Evolutionary conservation across 257 asterid species (phyloP).

Genomic region (Hygrophila difformis): DNA sequence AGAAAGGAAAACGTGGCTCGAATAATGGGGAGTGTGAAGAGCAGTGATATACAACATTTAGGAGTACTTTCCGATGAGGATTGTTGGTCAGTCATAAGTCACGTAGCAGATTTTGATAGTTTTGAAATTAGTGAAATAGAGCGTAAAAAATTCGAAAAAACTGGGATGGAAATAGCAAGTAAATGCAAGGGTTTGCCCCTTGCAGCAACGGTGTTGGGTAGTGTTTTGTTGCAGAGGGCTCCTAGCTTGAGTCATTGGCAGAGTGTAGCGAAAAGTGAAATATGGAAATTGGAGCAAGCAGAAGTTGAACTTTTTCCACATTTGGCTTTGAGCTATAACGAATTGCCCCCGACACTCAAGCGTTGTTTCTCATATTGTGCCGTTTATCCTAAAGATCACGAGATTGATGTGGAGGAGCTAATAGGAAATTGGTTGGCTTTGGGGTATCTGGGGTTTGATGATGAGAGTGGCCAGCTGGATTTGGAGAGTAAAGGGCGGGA

Average conservation of each 20-base stretch:
- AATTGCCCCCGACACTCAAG: conserved; percentile 14
- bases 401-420: too few species aligned
- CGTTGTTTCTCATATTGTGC: too few species aligned
- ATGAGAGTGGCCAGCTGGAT: too few species aligned
- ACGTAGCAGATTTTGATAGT: background rate
- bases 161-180: conserved; percentile 20
- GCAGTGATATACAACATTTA: too few species aligned
- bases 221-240: conserved; percentile 19
- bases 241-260: conserved; percentile 19
- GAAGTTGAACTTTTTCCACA: conserved; percentile 6
- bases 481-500: too few species aligned
- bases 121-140: background rate
- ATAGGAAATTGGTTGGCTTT: too few species aligned
- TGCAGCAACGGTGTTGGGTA: conserved; percentile 25
- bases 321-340: conserved; percentile 16
- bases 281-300: conserved; percentile 23
- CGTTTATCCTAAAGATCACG: too few species aligned
- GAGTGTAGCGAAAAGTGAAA: conserved; percentile 18
- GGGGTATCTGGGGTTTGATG: too few species aligned
- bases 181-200: conserved; percentile 37
- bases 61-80: background rate
- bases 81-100: background rate
- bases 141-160: conserved; percentile 8
- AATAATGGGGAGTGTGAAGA: background rate
- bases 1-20: background rate